Evolutionary conservation across 768 basidiomycete genomes (phyloP), one percentile per base, ranked within the genome.

Genomic region (Lentinula raphanica): DNA sequence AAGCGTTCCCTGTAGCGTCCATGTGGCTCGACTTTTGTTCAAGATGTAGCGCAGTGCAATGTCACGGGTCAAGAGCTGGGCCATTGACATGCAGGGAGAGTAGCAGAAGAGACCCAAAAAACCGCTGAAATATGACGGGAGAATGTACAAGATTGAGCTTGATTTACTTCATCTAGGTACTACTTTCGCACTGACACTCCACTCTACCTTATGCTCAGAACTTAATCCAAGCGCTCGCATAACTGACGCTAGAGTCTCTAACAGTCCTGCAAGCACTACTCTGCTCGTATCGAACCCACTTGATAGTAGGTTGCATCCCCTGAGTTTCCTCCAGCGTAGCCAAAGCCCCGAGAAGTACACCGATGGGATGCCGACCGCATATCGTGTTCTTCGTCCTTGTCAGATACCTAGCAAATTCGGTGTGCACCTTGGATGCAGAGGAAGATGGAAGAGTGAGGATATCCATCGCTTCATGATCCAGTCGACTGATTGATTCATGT

Each of bases 291-390:
- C 87, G 77, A 23, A 97, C 92, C 85, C 93, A 99, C 62, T 84
- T 83, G 53, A 94, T 69, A 23, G 71, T 76, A 0, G 77, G 66
- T 46, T 70, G 68, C 61, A 32, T 32, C 5, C 46, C 69, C 57
- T 66, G 67, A 29, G 72, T 70, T 49, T 73, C 72, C 69, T 85
- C 83, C 58, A 95, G 67, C 3, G 71, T 72, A 5, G 83, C 65
- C 49, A 98, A 69, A 6, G 92, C 87, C 0, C 91, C 91, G 15
- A 98, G 76, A 2, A 99, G 75, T 4, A 98, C 91, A 0, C 94
- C 92, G 53, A 99, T 98, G 1, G 97, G 94, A 65, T 98, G 94
- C 38, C 97, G 79, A 3, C 97, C 97, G 68, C 97, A 99, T 45
- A 99, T 97, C 0, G 97, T 98, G 73, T 99, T 99, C 73, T 87